phyloP scores from a whole-genome alignment of 768 basidiomycete species.

The Leccinum pellstonianum region DNA sequence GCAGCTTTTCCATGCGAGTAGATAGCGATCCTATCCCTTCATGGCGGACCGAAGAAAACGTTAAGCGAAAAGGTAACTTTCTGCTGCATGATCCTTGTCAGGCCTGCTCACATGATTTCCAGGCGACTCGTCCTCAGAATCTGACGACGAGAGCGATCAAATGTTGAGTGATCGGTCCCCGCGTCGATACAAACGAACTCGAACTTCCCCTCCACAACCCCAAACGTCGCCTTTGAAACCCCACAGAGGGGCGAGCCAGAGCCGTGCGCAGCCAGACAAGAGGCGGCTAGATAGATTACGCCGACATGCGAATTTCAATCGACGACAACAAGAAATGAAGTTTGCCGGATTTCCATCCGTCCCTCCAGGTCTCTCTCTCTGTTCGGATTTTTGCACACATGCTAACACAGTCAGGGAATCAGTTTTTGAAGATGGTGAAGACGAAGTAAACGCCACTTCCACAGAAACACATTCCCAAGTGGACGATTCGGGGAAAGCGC shows the following conservation, averaged over 20 bases:
- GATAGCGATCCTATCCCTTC: conserved; percentile 21
- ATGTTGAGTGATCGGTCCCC: conserved; percentile 33
- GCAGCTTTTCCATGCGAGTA: conserved; percentile 34
- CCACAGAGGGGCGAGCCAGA: conserved; percentile 39
- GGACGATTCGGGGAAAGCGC: not conserved
- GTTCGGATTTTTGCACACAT: not conserved
- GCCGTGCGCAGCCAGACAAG: conserved; percentile 40
- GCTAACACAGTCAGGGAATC: conserved; percentile 13
- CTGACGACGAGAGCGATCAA: conserved; percentile 28
- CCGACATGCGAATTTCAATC: conserved; percentile 37
- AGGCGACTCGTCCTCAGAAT: conserved; percentile 26
- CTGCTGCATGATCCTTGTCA: not conserved
- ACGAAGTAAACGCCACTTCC: conserved; percentile 2
- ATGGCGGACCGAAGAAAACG: conserved; percentile 27
- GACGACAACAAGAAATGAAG: conserved; percentile 36
- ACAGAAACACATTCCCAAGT: conserved; percentile 8
- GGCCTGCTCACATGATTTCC: conserved; percentile 3
- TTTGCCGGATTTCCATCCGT: conserved; percentile 34
- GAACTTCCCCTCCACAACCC: conserved; percentile 45
- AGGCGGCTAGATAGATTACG: conserved; percentile 43
- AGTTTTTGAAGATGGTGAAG: conserved; percentile 13
- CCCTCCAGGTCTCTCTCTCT: conserved; percentile 20
- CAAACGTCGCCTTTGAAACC: conserved; percentile 46
- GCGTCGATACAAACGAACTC: conserved; percentile 43
- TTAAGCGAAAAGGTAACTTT: conserved; percentile 52